Evolutionary conservation across 768 basidiomycete genomes (phyloP).

Genomic region (Boletus fagicola): DNA sequence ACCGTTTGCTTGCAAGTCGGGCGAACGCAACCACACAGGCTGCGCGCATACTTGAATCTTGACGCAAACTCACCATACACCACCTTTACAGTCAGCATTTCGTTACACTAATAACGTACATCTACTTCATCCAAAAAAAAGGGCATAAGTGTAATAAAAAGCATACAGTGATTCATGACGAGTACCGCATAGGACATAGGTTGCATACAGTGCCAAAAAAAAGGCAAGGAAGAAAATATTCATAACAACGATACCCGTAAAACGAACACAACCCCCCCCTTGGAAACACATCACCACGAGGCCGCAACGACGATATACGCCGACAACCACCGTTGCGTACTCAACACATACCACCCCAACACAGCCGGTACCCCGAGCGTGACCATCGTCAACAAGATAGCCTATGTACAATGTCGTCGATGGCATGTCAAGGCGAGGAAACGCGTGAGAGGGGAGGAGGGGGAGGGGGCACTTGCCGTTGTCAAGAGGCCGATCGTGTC

Average conservation of each 20-base stretch:
- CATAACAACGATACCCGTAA: neutral
- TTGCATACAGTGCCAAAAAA: neutral
- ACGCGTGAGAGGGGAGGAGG: neutral
- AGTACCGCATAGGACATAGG: neutral
- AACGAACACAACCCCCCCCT: neutral
- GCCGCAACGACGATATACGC: conserved; percentile 1
- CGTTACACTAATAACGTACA: neutral
- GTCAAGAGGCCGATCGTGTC: conserved; percentile 21
- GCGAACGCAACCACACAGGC: no score
- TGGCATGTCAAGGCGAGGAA: neutral
- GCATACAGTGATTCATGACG: neutral
- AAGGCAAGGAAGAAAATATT: neutral
- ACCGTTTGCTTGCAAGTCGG: no score
- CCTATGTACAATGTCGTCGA: conserved; percentile 2
- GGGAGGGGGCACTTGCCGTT: conserved; percentile 11
- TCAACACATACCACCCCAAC: conserved; percentile 21
- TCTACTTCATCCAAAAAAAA: neutral
- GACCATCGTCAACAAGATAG: conserved; percentile 20
- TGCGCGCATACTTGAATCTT: no score
- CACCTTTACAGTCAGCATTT: neutral
- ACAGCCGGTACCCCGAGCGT: conserved; percentile 17
- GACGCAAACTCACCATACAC: no score
- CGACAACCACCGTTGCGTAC: conserved; percentile 15
- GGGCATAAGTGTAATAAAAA: neutral
- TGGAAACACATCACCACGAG: conserved; percentile 3